These are phyloP conservation scores for Penicillium sp. DNA, from an alignment of 2,329 filamentous ascomycete genomes.

Conservation along the genomic window DNA sequence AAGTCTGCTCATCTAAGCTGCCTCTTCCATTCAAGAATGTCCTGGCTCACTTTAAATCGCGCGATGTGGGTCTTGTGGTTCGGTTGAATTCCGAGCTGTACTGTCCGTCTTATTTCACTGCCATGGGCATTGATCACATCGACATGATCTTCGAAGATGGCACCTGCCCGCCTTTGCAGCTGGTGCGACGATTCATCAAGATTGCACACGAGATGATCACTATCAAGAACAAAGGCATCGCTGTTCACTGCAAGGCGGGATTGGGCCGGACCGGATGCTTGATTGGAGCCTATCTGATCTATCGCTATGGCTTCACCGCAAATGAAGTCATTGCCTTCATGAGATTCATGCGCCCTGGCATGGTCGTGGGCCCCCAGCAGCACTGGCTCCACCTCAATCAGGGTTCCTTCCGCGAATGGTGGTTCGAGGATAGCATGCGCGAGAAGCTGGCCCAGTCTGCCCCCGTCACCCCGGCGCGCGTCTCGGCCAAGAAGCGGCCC, in stretches of 20 bases:
- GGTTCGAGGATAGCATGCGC: conserved; percentile 74
- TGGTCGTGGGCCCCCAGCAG: conserved; percentile 98
- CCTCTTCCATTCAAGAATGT: conserved; percentile 95
- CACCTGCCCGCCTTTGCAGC: conserved; percentile 82
- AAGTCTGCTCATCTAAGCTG: conserved; percentile 67
- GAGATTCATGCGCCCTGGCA: conserved; percentile 97
- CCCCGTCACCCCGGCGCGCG: conserved; percentile 52
- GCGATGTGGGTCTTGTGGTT: conserved; percentile 89
- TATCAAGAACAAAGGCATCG: conserved; percentile 84
- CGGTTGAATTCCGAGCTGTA: conserved; percentile 94
- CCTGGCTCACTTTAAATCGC: conserved; percentile 78
- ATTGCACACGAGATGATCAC: conserved; percentile 93
- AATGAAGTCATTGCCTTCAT: conserved; percentile 98
- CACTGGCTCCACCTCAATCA: conserved; percentile 99
- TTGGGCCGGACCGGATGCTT: conserved; percentile 92
- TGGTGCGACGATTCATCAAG: conserved; percentile 93
- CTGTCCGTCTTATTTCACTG: conserved; percentile 94
- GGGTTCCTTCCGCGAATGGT: conserved; percentile 97
- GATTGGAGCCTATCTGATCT: conserved; percentile 96
- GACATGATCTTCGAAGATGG: conserved; percentile 99
- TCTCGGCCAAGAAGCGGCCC: conserved; percentile 62
- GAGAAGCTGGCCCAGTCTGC: conserved; percentile 71
- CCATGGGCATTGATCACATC: conserved; percentile 87
- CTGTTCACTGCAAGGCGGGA: conserved; percentile 97
- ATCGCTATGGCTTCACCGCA: conserved; percentile 93